Base-by-base conservation (phyloP, 2,329 filamentous ascomycete genomes). In the Aspergillus ochraceoroseus region DNA sequence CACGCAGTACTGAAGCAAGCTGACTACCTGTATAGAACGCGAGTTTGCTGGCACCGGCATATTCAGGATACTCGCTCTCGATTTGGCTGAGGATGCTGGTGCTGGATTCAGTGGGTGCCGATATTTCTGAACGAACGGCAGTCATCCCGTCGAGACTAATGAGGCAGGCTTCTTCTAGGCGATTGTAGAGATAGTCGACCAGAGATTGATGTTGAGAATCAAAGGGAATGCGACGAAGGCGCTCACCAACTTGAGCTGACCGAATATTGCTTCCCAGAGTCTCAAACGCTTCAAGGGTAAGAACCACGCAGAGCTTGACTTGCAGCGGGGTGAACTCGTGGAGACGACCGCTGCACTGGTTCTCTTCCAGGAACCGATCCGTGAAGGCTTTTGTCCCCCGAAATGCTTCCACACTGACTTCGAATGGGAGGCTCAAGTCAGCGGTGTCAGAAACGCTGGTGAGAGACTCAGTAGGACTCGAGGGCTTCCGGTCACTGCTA, bases 261-360 rank as follows among this genome's bases (percentile, higher is more conserved):
- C 51, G 38, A 8, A 61, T 38, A 3, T 12, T 11, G 11, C 44
- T 58, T 0, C 65, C 65, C 0, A 67, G 51, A 33, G 59, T 19
- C 17, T 64, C 56, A 15, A 67, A 64, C 1, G 63, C 62, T 32
- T 69, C 63, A 1, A 65, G 14, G 1, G 46, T 50, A 20, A 54
- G 39, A 2, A 51, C 45, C 2, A 56, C 18, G 8, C 54, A 58
- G 4, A 61, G 39, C 27, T 52, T 35, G 5, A 50, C 56, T 26
- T 54, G 47, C 9, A 44, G 31, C 0, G 59, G 61, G 5, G 54
- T 44, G 11, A 65, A 55, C 1, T 43, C 47, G 7, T 57, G 47
- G 5, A 56, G 31, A 14, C 59, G 61, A 12, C 49, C 50, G 7
- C 48, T 53, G 15, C 43, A 52, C 7, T 49, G 39, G 20, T 55